Evolutionary conservation across 2,329 filamentous ascomycete genomes (phyloP), one percentile per base, ranked within the genome.

Genomic region (Talaromyces sp.): DNA sequence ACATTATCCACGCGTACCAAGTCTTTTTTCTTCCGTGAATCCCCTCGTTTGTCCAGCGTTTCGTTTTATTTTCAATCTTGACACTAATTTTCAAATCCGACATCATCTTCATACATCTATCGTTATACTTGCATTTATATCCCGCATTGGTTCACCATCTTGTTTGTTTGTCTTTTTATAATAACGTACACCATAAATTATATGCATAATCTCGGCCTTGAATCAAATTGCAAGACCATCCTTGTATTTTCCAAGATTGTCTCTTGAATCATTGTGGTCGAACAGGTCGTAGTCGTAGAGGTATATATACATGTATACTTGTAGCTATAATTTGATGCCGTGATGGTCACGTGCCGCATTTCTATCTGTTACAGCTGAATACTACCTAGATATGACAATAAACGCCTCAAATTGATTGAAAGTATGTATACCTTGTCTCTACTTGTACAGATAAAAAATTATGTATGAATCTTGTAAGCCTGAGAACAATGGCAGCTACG

Each of bases 81-180:
- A 31, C 9, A 16, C 14, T 16, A 59, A 59, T 54, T 33, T 60
- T 31, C 27, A 31, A 7, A 31, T 31, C 4, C 24, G 58, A 33
- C 37, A 57, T 65, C 41, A 22, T 50, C 43, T 58, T 14, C 13
- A 27, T 10, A 63, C 16, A 58, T 57, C 9, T 33, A 47, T 50
- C 24, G n/a, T 57, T 63, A 48, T 37, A 54, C 16, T 33, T 60
- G 31, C 37, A 57, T 63, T 57, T 56, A 63, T 63, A 63, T 63
- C 61, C 61, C 61, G 61, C 61, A 56, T 47, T 57, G 61, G 61
- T 63, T 52, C 48, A 13, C 14, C 27, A 16, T 62, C 37, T 22
- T 45, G 48, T 33, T 9, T 22, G 22, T 22, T 22, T 22, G 22
- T 22, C 22, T 37, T 39, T 31, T 6, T 6, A 6, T 56, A 14